These are phyloP conservation scores for Fusarium pininemorale DNA, from an alignment of 2,329 filamentous ascomycete genomes.

Conservation along the genomic window DNA sequence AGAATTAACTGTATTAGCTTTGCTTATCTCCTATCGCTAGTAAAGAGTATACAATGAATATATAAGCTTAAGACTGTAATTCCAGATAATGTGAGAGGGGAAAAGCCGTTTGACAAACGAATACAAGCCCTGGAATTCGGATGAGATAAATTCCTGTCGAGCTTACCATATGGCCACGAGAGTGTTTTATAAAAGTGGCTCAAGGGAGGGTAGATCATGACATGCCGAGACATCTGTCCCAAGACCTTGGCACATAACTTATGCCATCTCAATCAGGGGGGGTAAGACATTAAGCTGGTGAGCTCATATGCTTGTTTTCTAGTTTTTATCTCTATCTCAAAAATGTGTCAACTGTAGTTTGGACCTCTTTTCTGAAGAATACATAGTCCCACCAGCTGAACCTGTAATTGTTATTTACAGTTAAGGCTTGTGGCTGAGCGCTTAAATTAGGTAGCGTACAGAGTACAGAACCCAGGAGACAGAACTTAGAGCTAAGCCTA, in stretches of 20 bases:
- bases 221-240: neutral
- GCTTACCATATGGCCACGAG: neutral
- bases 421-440: no score
- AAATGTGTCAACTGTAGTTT: fast-evolving
- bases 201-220: neutral
- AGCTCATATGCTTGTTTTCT: fast-evolving
- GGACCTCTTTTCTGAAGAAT: fast-evolving
- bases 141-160: fast-evolving
- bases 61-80: no score
- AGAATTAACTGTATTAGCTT: no score
- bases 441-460: no score
- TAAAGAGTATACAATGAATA: no score
- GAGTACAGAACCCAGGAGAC: no score
- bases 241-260: neutral
- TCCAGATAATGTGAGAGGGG: fast-evolving
- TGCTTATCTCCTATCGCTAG: no score
- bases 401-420: no score
- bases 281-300: fast-evolving
- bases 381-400: fast-evolving
- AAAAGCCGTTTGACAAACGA: fast-evolving
- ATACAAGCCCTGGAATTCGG: fast-evolving
- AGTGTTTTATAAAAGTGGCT: neutral
- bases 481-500: neutral
- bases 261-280: neutral
- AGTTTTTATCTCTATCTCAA: fast-evolving